Conservation (phyloP, 2,329 filamentous ascomycete species). For the Lasiodiplodia gonubiensis region DNA sequence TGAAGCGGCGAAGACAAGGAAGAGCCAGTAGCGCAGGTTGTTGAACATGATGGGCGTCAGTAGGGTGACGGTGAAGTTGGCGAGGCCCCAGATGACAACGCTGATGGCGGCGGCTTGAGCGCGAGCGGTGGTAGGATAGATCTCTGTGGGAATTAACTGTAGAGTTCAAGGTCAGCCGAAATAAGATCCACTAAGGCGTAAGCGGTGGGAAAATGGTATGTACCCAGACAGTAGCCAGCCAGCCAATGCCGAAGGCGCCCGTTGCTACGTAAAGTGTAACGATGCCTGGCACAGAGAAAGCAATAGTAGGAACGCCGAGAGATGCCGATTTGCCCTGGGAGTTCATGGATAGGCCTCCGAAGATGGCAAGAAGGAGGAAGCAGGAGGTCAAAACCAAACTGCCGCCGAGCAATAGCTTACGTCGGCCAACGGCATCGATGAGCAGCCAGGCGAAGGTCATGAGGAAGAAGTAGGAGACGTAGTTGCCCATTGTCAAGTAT, state of each 20-base stretch:
- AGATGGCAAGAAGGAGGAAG: slow-evolving; percentile 59
- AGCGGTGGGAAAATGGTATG: slow-evolving; percentile 36
- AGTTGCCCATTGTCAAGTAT: slow-evolving; percentile 65
- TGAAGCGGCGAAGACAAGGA: slow-evolving; percentile 61
- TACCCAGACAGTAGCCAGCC: slow-evolving; percentile 63
- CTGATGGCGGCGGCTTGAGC: slow-evolving; percentile 62
- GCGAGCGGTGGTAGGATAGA: slow-evolving; percentile 61
- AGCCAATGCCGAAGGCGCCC: slow-evolving; percentile 65
- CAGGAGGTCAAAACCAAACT: slow-evolving; percentile 55
- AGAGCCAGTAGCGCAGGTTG: slow-evolving; percentile 64
- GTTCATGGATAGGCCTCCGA: slow-evolving; percentile 56
- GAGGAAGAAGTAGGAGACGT: slow-evolving; percentile 64
- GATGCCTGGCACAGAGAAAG: slow-evolving; percentile 58
- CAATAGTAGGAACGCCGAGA: slow-evolving; percentile 45
- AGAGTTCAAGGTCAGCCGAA: not conserved
- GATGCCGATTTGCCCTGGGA: slow-evolving; percentile 38
- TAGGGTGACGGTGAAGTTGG: slow-evolving; percentile 64
- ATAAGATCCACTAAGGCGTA: not conserved
- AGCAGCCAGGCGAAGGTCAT: slow-evolving; percentile 68
- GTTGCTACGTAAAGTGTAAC: slow-evolving; percentile 63
- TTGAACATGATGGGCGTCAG: slow-evolving; percentile 65
- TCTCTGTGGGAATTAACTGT: slow-evolving; percentile 59
- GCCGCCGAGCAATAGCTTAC: slow-evolving; percentile 61
- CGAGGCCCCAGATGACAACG: slow-evolving; percentile 62
- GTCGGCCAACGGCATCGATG: slow-evolving; percentile 62